Base-by-base conservation (phyloP, 768 basidiomycete genomes). In the Lentinula edodes region DNA sequence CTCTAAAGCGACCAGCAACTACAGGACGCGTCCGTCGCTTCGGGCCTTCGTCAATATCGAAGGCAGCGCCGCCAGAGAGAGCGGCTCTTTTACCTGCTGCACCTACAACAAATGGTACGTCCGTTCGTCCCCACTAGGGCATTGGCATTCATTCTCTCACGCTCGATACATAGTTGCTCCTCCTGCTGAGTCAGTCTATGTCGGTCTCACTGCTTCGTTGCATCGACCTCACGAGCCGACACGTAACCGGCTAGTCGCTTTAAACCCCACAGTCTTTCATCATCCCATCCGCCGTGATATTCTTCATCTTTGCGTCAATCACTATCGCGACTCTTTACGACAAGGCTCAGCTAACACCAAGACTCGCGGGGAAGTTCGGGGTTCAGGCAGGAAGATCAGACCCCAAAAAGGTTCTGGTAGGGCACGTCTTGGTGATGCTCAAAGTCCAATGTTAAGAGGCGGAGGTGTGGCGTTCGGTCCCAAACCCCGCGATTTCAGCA, bases 391-490 rank as follows among this genome's bases (percentile, higher is more conserved):
- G 68, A 99, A 99, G 76, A 84, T 98, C 61, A 85, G 89, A 42
- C 87, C 81, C 6, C 97, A 99, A 73, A 99, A 99, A 73, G 96
- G 96, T 8, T 83, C 86, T 15, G 96, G 97, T 62, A 80, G 74
- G 66, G 97, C 97, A 9, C 92, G 97, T 70, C 77, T 97, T 9
- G 96, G 95, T 52, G 93, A 95, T 67, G 85, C 80, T 1, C 91
- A 93, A 67, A 90, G 86, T 71, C 93, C 93, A 1, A 91, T 93
- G 82, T 83, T 89, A 59, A 81, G 88, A 36, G 96, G 96, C 38
- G 97, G 97, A 74, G 97, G 96, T 66, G 84, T 90, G 43, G 93
- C 93, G 6, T 95, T 94, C 63, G 94, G 94, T 35, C 93, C 93
- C 0, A 89, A 92, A 70, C 92, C 94, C 2, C 84, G 94, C 53